These are phyloP conservation scores for Mycena galericulata DNA, from an alignment of 768 basidiomycete genomes.

Conservation along the genomic window DNA sequence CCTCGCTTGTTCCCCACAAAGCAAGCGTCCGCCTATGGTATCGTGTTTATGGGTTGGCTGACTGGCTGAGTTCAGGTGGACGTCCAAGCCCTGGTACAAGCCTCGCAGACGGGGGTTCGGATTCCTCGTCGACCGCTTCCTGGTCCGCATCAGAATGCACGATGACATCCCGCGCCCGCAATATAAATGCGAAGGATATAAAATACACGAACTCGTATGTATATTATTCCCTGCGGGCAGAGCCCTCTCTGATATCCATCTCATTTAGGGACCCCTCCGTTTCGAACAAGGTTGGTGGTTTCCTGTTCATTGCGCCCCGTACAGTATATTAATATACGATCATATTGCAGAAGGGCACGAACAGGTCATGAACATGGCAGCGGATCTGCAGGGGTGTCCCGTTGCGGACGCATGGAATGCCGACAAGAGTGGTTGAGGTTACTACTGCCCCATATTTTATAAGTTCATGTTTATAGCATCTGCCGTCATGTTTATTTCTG, in stretches of 20 bases:
- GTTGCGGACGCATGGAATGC: constrained; percentile 47
- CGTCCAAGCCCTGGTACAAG: constrained; percentile 61
- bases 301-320: neutral
- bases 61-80: constrained; percentile 40
- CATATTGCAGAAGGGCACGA: constrained; percentile 49
- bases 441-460: no score
- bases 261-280: constrained; percentile 49
- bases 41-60: neutral
- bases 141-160: constrained; percentile 49
- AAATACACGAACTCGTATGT: constrained; percentile 55
- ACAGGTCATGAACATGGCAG: constrained; percentile 55
- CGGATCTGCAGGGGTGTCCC: constrained; percentile 57
- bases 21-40: constrained; percentile 32
- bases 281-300: constrained; percentile 52
- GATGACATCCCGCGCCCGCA: constrained; percentile 53
- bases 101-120: constrained; percentile 46
- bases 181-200: constrained; percentile 55
- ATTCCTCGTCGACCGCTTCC: constrained; percentile 44
- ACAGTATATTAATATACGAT: neutral
- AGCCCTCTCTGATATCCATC: neutral
- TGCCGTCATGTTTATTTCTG: no score
- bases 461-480: no score
- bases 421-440: no score
- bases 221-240: neutral
- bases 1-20: constrained; percentile 50